Conservation (phyloP, 192 early-diverging fungal species). For the Physocladia obscura region DNA sequence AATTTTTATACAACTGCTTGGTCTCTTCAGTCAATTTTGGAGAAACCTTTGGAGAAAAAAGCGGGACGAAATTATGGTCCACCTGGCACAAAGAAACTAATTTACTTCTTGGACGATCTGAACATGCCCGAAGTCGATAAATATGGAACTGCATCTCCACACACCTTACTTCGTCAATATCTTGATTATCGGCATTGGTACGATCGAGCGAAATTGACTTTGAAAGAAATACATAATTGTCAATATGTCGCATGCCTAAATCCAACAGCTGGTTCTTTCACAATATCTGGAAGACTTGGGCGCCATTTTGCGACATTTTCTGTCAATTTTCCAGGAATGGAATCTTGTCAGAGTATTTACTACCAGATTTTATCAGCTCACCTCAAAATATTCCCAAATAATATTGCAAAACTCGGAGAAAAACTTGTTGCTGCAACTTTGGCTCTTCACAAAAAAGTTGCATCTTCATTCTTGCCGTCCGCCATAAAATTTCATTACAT, state of each 20-base stretch:
- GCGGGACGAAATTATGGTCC: slow-evolving; percentile 67
- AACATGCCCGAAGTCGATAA: slow-evolving; percentile 74
- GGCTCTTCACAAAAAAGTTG: slow-evolving; percentile 60
- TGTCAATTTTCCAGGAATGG: slow-evolving; percentile 61
- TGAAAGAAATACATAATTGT: slow-evolving; percentile 71
- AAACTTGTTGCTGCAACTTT: slow-evolving; percentile 55
- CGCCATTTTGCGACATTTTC: slow-evolving; percentile 65
- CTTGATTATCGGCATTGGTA: slow-evolving; percentile 69
- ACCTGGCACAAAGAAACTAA: slow-evolving; percentile 61
- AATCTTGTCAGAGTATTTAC: slow-evolving; percentile 63
- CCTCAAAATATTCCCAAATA: slow-evolving; percentile 55
- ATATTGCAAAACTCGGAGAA: slow-evolving; percentile 55
- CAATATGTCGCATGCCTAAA: slow-evolving; percentile 68
- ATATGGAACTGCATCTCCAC: slow-evolving; percentile 63
- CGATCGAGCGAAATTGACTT: slow-evolving; percentile 60
- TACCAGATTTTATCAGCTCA: slow-evolving; percentile 55
- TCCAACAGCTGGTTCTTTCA: slow-evolving; percentile 66
- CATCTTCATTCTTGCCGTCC: slow-evolving; percentile 55
- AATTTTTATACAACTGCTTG: slow-evolving; percentile 68
- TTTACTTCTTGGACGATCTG: slow-evolving; percentile 68
- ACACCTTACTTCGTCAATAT: slow-evolving; percentile 62
- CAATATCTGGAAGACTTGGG: slow-evolving; percentile 54
- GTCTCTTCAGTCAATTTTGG: slow-evolving; percentile 58
- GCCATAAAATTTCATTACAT: slow-evolving; percentile 70
- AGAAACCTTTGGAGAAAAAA: slow-evolving; percentile 69